phyloP scores from a whole-genome alignment of 768 basidiomycete genomes.

The Leucosporidium creatinivorum region DNA sequence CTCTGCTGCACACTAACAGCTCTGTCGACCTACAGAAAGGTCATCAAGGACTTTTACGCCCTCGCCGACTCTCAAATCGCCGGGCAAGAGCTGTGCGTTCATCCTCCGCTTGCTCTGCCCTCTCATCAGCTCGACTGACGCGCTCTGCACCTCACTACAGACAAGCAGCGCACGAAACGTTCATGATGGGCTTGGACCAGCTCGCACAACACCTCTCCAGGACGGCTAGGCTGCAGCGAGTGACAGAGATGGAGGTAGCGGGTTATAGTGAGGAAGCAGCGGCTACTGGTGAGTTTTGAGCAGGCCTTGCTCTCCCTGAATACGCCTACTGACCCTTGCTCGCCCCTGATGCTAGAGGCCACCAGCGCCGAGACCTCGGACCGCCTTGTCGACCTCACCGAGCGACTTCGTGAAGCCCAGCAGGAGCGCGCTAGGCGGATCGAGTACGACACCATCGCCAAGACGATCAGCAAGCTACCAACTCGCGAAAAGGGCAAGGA shows the following conservation, averaged over 20 bases:
- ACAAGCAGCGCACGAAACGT: slow-evolving; percentile 11
- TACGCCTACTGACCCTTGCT: accelerated
- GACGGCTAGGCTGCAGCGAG: background rate
- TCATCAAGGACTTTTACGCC: slow-evolving; percentile 17
- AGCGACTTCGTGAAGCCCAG: background rate
- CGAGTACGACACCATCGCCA: slow-evolving; percentile 22
- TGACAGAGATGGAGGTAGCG: slow-evolving; percentile 7
- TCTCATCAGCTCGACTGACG: background rate
- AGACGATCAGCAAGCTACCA: slow-evolving; percentile 5
- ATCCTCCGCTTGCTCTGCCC: no score
- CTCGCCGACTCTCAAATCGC: background rate
- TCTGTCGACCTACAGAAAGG: slow-evolving; percentile 4
- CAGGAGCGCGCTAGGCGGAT: slow-evolving; percentile 25
- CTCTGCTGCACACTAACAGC: no score
- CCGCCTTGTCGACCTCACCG: background rate
- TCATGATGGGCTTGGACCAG: slow-evolving; percentile 12
- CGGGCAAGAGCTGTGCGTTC: slow-evolving; percentile 12
- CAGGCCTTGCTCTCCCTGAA: background rate
- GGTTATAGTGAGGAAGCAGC: slow-evolving; percentile 1
- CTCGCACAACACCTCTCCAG: slow-evolving; percentile 12
- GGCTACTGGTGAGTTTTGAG: background rate
- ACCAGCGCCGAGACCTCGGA: background rate
- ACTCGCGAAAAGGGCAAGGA: slow-evolving; percentile 20
- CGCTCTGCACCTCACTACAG: background rate
- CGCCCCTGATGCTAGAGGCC: background rate